Base-by-base conservation (phyloP, 148 eudicot species). In the Chenopodium formosanum region DNA sequence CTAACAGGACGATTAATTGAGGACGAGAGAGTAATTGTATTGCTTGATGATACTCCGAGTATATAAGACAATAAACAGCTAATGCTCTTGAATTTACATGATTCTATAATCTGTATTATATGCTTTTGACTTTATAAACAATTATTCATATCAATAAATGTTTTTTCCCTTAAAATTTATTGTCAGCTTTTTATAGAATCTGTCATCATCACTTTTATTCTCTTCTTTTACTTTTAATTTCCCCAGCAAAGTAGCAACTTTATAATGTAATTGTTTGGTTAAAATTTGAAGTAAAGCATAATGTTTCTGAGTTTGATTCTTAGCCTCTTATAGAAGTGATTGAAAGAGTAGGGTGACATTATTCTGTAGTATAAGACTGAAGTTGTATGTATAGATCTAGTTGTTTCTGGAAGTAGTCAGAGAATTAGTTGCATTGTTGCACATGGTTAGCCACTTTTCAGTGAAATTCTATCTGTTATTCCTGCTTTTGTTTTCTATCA, bases 361-460 rank as follows among this genome's bases (percentile, higher is more conserved):
- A 34, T 13, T 73, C 64, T 75, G 6, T 75, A n/a, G 77, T 67
- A 75, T 37, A 53, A 68, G 66, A 50, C 66, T 27, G 67, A 52
- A 70, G 72, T 63, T 47, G 72, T 60, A 29, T 82, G 79, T 77
- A 37, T 73, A 48, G 40, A 76, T 73, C 79, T 70, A 66, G 81
- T 86, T 70, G 69, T 81, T 85, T 76, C 81, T 78, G 52, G 80
- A 81, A 67, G 70, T 72, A 73, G 76, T 78, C 70, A 52, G 75
- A 74, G 79, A 84, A 78, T 84, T 77, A 70, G 63, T 63, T 86
- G 83, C 89, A 83, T 83, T 52, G 53, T 70, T 86, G 83, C 89
- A 85, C 85, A 86, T 88, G 91, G 78, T 23, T 76, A 70, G 70
- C 63, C 66, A 76, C 82, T 84, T 79, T 83, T 76, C 60, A 68